These are phyloP conservation scores for Aspergillus olivimuriae DNA, from an alignment of 495 filamentous ascomycete genomes.

Conservation along the genomic window DNA sequence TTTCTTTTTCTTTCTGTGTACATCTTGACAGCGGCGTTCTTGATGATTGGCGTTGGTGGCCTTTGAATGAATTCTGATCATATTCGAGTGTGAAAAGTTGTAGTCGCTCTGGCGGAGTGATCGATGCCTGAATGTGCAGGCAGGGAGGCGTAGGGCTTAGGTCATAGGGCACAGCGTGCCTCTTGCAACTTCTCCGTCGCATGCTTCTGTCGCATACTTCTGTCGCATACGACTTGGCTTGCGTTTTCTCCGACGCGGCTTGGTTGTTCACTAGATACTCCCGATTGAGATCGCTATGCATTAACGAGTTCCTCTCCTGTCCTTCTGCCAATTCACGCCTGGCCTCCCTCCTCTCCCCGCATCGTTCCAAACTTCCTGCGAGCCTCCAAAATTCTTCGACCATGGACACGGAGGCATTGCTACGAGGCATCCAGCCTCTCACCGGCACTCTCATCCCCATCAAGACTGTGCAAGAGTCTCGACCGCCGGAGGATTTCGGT, in stretches of 20 bases:
- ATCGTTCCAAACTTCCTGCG: no score
- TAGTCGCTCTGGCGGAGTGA: neutral
- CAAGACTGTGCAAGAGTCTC: slow-evolving; percentile 37
- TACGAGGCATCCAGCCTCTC: slow-evolving; percentile 23
- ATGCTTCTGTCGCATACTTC: no score
- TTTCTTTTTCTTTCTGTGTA: slow-evolving; percentile 3
- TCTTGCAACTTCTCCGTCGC: no score
- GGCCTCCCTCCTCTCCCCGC: no score
- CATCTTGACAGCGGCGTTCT: neutral
- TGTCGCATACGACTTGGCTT: no score
- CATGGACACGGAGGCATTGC: slow-evolving; percentile 21
- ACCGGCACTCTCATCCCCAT: slow-evolving; percentile 30
- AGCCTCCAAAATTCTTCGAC: neutral
- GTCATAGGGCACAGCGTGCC: slow-evolving; percentile 28
- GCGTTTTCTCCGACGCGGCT: no score
- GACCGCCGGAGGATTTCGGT: slow-evolving; percentile 33
- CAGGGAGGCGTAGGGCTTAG: slow-evolving; percentile 21
- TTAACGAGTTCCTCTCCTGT: no score
- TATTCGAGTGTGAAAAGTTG: no score
- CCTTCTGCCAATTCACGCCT: no score
- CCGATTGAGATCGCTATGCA: no score
- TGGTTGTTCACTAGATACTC: no score
- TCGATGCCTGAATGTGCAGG: neutral
- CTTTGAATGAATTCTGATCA: neutral
- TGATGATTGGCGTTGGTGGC: slow-evolving; percentile 6